Evolutionary conservation across 2,329 filamentous ascomycete genomes (phyloP), one percentile per base, ranked within the genome.

Genomic region (Bipolaris zeicola): DNA sequence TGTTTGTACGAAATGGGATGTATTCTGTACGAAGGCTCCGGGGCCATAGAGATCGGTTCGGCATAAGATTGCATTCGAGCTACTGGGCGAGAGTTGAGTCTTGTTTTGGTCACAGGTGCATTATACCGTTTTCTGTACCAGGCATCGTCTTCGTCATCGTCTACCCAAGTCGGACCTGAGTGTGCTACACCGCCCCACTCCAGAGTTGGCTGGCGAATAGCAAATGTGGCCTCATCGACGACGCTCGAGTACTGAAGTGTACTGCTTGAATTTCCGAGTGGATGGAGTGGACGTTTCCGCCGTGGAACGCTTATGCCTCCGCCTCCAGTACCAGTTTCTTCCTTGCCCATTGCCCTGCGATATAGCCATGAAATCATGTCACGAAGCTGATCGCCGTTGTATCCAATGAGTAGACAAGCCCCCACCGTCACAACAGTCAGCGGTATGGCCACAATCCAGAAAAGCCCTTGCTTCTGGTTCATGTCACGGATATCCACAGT

Each of bases 401-500:
- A 73, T 1, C 69, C 69, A 13, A 73, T 66, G 18, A 67, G 56
- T 16, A 72, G 28, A 18, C 70, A 67, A 1, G 54, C 55, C 2
- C 61, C 68, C 54, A 73, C 66, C 0, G 69, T 71, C 0, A 68
- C 39, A 0, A 57, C 53, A 1, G 71, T 74, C 0, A 75, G 62
- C 6, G 72, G 72, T 6, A 72, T 44, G 0, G 70, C 68, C 13
- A 72, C 66, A 20, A 55, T 55, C 78, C 78, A 80, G 61, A 80
- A 80, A 0, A 79, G 50, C 22, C 64, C 58, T 56, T 80, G 78
- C 7, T 61, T 73, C 20, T 66, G 68, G 2, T 68, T 55, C 76
- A 78, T 78, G 44, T 79, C 69, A 24, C 78, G 61, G 13, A 80
- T 76, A 36, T 79, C 78, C 1, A 60, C 53, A 1, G 75, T 72